Base-by-base conservation (phyloP, 352 stramenopile species). In the Elongisporangium prolatum region DNA sequence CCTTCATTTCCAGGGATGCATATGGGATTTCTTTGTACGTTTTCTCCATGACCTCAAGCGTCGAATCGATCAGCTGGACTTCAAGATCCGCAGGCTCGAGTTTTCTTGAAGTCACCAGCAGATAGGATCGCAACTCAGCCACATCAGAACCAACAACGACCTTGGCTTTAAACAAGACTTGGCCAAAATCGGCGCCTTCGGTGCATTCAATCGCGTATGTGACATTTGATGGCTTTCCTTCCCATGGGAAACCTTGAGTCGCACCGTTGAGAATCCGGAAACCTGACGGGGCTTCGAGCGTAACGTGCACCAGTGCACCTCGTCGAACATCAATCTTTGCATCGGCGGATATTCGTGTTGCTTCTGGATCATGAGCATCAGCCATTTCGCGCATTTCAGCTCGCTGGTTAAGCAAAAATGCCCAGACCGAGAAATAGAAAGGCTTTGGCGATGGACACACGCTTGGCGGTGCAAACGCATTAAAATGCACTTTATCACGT, bases 11-110 rank as follows among this genome's bases (percentile, higher is more conserved):
- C 2, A 93, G 55, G 11, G 68, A 70, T 16, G 54, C 60, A 61
- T 83, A 93, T 57, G 80, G 76, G 20, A 93, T 88, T 52, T 93
- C 84, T 17, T 85, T 56, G 54, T 78, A 93, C n/a, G 77, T 84
- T 62, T 85, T 85, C 40, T 81, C 75, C 54, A 93, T 62, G 47
- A 93, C 74, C 64, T 93, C 84, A 18, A 91, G 75, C 60, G 78
- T 72, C 4, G 73, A 84, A 14, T 80, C 59, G 9, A 90, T 67
- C 50, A 88, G 68, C 50, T 89, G 60, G 3, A 63, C 67, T 59
- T 87, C 78, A 3, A 80, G 25, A 16, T 89, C 80, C 1, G 55
- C 64, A 20, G 73, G 64, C 20, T 78, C 64, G 2, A 79, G 38
- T 17, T 67, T 50, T 21, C 61, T 61, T 0, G 67, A 70, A 10